These are phyloP conservation scores for Karstenula rhodostoma DNA, from an alignment of 2,329 filamentous ascomycete species.

Conservation along the genomic window DNA sequence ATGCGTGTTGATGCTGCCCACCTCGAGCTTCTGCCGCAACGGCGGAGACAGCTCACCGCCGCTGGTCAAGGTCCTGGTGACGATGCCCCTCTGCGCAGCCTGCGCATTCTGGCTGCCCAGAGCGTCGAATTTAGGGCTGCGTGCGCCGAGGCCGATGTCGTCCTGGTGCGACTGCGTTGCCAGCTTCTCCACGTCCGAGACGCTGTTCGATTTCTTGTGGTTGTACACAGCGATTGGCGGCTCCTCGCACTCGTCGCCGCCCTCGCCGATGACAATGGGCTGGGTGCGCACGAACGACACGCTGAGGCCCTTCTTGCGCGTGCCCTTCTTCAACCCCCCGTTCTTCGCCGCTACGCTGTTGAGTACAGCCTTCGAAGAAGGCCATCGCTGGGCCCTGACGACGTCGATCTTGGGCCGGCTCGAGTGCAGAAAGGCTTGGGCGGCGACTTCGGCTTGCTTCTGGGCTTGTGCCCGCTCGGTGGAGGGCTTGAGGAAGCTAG, in stretches of 20 bases:
- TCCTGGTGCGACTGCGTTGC: conserved; percentile 37
- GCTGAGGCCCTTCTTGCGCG: conserved; percentile 69
- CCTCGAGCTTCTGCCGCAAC: conserved; percentile 46
- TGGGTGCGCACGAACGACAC: conserved; percentile 77
- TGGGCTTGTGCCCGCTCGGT: conserved; percentile 53
- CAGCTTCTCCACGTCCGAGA: conserved; percentile 26
- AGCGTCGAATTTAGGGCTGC: conserved; percentile 36
- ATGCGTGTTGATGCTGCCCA: conserved; percentile 46
- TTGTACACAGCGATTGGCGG: conserved; percentile 76
- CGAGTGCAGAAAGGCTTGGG: conserved; percentile 37
- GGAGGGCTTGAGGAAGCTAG: conserved; percentile 62
- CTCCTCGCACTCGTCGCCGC: conserved; percentile 83
- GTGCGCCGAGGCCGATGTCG: conserved; percentile 38
- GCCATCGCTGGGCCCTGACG: conserved; percentile 59
- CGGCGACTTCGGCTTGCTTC: conserved; percentile 35
- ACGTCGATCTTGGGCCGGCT: conserved; percentile 58
- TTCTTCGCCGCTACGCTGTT: conserved; percentile 45
- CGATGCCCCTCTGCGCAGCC: conserved; percentile 36
- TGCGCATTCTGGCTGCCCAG: conserved; percentile 33
- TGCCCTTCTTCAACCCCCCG: conserved; percentile 48
- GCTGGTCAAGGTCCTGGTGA: conserved; percentile 45
- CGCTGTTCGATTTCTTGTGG: conserved; percentile 54
- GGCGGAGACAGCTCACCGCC: conserved; percentile 48
- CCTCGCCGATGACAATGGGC: conserved; percentile 87
- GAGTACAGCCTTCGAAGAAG: conserved; percentile 56